phyloP scores from a whole-genome alignment of 208 protist species.

The Acanthamoeba royreba region DNA sequence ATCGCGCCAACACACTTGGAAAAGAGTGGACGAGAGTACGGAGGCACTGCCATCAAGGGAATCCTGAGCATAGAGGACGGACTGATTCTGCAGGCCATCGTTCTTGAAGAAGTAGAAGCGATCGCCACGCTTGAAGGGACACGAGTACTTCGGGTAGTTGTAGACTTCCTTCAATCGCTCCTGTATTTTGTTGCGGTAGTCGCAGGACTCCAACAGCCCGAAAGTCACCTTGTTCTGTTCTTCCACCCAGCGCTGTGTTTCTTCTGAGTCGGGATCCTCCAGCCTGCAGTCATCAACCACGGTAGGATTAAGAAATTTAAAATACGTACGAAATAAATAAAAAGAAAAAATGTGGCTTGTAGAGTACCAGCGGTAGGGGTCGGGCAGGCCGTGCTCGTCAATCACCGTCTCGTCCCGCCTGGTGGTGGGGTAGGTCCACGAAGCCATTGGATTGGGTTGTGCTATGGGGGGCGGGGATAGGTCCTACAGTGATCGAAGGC shows the following conservation, averaged over 20 bases:
- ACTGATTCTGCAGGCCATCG: constrained; percentile 66
- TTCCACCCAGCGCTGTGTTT: constrained; percentile 24
- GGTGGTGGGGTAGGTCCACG: constrained; percentile 46
- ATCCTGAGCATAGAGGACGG: constrained; percentile 57
- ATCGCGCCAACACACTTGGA: neutral
- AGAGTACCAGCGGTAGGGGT: constrained; percentile 7
- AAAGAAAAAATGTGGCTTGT: neutral
- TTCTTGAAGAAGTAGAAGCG: constrained; percentile 69
- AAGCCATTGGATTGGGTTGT: neutral
- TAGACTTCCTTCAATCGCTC: neutral
- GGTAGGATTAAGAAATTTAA: neutral
- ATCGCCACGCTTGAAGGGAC: neutral
- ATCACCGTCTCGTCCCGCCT: constrained; percentile 47
- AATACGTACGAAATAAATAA: neutral
- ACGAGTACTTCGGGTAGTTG: constrained; percentile 48
- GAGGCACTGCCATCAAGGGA: neutral
- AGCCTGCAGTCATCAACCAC: neutral
- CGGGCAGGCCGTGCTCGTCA: constrained; percentile 36
- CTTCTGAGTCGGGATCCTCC: constrained; percentile 50
- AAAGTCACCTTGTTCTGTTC: constrained; percentile 57
- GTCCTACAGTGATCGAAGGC: too few species aligned
- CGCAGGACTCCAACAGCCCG: neutral
- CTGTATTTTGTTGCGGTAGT: constrained; percentile 11
- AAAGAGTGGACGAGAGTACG: neutral
- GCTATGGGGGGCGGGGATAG: too few species aligned